Conservation (phyloP, 495 filamentous ascomycete species). For the Sphaerosporella brunnea region DNA sequence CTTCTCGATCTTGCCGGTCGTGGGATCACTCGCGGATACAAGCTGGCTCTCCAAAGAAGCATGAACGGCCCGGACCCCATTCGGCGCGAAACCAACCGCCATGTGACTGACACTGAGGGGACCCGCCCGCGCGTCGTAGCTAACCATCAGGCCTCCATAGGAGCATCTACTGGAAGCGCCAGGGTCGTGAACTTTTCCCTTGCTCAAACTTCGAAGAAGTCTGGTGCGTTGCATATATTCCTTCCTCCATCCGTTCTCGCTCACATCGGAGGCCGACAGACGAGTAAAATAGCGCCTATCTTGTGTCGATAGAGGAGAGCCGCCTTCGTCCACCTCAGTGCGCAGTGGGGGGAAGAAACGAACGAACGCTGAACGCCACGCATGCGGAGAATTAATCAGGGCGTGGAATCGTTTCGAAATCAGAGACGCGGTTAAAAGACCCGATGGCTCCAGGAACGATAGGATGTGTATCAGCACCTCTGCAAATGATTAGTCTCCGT, state of each 20-base stretch:
- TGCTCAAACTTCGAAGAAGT: slow-evolving; percentile 16
- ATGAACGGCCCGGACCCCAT: slow-evolving; percentile 18
- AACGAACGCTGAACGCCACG: slow-evolving; percentile 25
- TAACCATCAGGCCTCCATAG: slow-evolving; percentile 17
- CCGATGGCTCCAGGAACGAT: slow-evolving; percentile 22
- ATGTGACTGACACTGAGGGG: slow-evolving; percentile 22
- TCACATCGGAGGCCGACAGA: slow-evolving; percentile 10
- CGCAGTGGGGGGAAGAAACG: slow-evolving; percentile 19
- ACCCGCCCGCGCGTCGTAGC: slow-evolving; percentile 16
- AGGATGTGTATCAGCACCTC: slow-evolving; percentile 22
- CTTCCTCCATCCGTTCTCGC: slow-evolving; percentile 20
- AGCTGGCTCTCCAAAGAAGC: slow-evolving; percentile 13
- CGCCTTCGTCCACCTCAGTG: slow-evolving; percentile 1
- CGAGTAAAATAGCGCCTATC: slow-evolving; percentile 24
- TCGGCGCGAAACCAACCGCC: slow-evolving; percentile 17
- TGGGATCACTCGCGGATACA: slow-evolving; percentile 22
- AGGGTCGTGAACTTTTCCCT: slow-evolving; percentile 12
- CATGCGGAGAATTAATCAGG: slow-evolving; percentile 20
- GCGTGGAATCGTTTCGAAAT: slow-evolving; percentile 22
- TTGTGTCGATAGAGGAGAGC: slow-evolving; percentile 15
- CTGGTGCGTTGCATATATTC: slow-evolving; percentile 25
- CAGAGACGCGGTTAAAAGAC: slow-evolving; percentile 15
- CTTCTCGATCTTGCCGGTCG: slow-evolving; percentile 16
- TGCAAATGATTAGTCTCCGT: background rate
- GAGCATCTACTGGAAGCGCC: slow-evolving; percentile 1